These are phyloP conservation scores for Plantago major DNA, from an alignment of 257 asterid genomes.

Conservation along the genomic window DNA sequence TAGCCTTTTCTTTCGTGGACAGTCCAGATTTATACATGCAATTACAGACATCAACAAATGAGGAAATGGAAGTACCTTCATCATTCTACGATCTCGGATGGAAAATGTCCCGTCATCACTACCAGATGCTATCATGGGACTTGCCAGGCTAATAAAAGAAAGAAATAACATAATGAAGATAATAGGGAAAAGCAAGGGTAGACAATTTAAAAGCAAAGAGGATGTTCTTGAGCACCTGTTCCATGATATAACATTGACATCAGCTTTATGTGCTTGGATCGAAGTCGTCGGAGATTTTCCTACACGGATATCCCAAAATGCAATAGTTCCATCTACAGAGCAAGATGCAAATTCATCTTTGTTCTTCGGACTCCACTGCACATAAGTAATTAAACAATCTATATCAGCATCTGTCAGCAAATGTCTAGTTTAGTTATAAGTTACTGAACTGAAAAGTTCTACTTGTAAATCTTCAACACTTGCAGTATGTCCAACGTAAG, in stretches of 20 bases:
- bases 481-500: constrained; percentile 58
- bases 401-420: background rate
- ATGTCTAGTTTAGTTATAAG: background rate
- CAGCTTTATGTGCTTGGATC: constrained; percentile 79
- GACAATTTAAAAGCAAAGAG: no score
- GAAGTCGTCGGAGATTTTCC: constrained; percentile 77
- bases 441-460: background rate
- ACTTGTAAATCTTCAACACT: constrained; percentile 95
- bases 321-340: constrained; percentile 81
- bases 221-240: no score
- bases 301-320: constrained; percentile 83
- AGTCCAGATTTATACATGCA: background rate
- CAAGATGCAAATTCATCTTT: constrained; percentile 77
- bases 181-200: no score
- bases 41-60: background rate
- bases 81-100: constrained; percentile 79
- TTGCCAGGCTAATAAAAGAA: no score
- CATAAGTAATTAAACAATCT: constrained; percentile 13
- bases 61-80: constrained; percentile 24
- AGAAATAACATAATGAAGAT: no score
- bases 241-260: constrained; percentile 97
- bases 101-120: no score
- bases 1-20: no score
- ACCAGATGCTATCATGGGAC: no score
- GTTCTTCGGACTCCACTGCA: constrained; percentile 96